These are phyloP conservation scores for Mycena capillaripes DNA, from an alignment of 768 basidiomycete species.

Conservation along the genomic window DNA sequence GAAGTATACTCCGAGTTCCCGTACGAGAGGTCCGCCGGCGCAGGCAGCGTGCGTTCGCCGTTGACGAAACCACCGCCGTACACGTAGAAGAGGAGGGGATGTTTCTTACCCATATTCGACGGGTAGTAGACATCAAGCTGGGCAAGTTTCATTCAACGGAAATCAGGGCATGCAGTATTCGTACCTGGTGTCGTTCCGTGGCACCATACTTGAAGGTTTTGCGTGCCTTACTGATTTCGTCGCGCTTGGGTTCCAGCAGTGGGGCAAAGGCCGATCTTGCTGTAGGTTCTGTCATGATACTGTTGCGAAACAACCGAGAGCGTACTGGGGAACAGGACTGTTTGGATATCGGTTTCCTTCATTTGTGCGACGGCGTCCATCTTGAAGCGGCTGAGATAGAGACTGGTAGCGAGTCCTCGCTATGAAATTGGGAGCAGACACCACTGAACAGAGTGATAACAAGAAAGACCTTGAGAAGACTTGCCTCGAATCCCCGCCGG, in stretches of 20 bases:
- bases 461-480: too few relatives aligned
- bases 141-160: neutral
- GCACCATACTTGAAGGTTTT: slow-evolving; percentile 71
- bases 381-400: neutral
- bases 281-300: slow-evolving; percentile 35
- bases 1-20: slow-evolving; percentile 74
- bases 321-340: slow-evolving; percentile 26
- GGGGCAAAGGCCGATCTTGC: slow-evolving; percentile 65
- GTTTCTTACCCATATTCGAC: slow-evolving; percentile 38
- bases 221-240: slow-evolving; percentile 59
- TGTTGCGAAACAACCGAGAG: neutral
- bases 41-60: slow-evolving; percentile 63
- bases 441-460: too few relatives aligned
- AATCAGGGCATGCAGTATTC: slow-evolving; percentile 19
- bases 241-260: slow-evolving; percentile 61
- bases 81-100: slow-evolving; percentile 71
- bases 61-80: slow-evolving; percentile 77
- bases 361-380: slow-evolving; percentile 26
- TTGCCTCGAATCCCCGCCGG: too few relatives aligned
- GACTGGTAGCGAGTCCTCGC: too few relatives aligned
- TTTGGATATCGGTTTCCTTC: slow-evolving; percentile 16
- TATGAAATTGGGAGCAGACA: too few relatives aligned
- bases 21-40: slow-evolving; percentile 66
- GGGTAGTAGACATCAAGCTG: slow-evolving; percentile 82
- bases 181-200: slow-evolving; percentile 65